Evolutionary conservation across 495 filamentous ascomycete species (phyloP).

Genomic region (Penicillium coprophilum): DNA sequence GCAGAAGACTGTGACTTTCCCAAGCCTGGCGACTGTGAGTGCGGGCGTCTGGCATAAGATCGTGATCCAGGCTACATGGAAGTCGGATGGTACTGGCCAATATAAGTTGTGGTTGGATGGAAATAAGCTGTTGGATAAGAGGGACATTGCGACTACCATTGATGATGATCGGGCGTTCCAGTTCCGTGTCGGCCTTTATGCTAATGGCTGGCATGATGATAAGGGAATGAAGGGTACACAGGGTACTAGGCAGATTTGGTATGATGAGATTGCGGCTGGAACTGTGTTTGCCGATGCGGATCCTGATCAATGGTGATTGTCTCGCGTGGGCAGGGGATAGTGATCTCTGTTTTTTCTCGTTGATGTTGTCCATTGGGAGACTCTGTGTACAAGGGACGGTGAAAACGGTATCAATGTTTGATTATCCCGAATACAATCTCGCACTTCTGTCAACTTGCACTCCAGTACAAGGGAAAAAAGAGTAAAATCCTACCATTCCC

Average conservation of each 20-base stretch:
- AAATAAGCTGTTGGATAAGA: conserved; percentile 44
- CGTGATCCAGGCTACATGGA: conserved; percentile 49
- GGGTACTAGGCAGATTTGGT: conserved; percentile 52
- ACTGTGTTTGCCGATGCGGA: conserved; percentile 12
- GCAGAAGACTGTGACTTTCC: conserved; percentile 33
- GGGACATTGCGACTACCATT: conserved; percentile 46
- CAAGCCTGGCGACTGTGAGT: conserved; percentile 38
- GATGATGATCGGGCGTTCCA: conserved; percentile 47
- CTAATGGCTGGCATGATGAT: conserved; percentile 57
- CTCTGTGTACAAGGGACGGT: neutral
- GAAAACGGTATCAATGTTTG: neutral
- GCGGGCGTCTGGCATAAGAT: conserved; percentile 52
- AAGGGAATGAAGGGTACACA: conserved; percentile 44
- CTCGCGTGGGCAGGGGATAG: neutral
- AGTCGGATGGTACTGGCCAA: conserved; percentile 45
- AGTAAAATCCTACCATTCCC: neutral
- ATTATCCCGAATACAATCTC: neutral
- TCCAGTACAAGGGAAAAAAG: neutral
- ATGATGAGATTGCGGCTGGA: conserved; percentile 53
- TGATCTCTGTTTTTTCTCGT: neutral
- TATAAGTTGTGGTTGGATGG: conserved; percentile 55
- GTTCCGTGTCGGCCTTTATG: conserved; percentile 56
- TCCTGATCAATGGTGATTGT: neutral
- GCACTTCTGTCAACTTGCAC: too few species aligned
- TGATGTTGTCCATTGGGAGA: neutral